phyloP scores from a whole-genome alignment of 257 asterid genomes.

The Agastache rugosa region DNA sequence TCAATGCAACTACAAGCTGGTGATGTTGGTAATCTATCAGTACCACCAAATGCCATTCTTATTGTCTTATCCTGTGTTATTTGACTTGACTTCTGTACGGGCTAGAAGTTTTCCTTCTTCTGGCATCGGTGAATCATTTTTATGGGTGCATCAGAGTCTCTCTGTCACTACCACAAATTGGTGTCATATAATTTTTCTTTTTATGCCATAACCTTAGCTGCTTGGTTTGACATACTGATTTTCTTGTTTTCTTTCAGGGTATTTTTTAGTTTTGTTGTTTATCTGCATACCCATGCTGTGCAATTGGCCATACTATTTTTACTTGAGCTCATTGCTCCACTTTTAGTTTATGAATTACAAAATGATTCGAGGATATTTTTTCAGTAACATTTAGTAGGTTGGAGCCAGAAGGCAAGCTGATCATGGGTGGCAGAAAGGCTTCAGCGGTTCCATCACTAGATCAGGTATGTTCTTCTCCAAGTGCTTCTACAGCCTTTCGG shows the following conservation, averaged over 20 bases:
- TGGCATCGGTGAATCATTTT: background rate
- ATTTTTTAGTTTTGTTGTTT: constrained; percentile 19
- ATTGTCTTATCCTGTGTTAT: constrained; percentile 1
- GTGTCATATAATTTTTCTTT: constrained; percentile 13
- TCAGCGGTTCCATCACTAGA: constrained; percentile 53
- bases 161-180: constrained; percentile 12
- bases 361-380: constrained; percentile 38
- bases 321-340: constrained; percentile 28
- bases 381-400: constrained; percentile 94
- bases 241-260: constrained; percentile 17
- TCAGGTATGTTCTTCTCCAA: constrained; percentile 61
- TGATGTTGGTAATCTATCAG: constrained; percentile 79
- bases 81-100: constrained; percentile 29
- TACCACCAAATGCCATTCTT: constrained; percentile 30
- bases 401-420: constrained; percentile 94
- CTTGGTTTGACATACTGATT: constrained; percentile 25
- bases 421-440: constrained; percentile 93
- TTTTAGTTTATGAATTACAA: constrained; percentile 32
- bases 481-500: background rate
- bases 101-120: constrained; percentile 20
- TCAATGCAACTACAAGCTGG: constrained; percentile 97
- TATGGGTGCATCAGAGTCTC: constrained; percentile 15
- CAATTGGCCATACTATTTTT: background rate
- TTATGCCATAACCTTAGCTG: constrained; percentile 15
- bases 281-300: background rate